Evolutionary conservation across 805 yeast species (phyloP).

Genomic region (Candida patagonica): DNA sequence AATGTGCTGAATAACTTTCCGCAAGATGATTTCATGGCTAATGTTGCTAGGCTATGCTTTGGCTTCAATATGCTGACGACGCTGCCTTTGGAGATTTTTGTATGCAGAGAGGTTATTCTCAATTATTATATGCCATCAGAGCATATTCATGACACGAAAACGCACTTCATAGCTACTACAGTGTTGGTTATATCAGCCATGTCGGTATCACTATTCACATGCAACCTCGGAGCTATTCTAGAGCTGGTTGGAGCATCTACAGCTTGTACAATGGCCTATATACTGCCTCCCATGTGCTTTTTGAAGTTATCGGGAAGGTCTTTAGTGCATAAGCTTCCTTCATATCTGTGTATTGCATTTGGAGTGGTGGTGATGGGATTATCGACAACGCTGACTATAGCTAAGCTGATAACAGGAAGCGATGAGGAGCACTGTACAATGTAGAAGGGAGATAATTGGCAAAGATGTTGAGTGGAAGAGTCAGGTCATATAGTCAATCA

Average conservation of each 20-base stretch:
- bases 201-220: constrained; percentile 68
- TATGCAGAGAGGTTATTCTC: constrained; percentile 75
- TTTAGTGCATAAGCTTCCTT: constrained; percentile 45
- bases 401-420: constrained; percentile 33
- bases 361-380: constrained; percentile 72
- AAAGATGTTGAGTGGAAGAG: no score
- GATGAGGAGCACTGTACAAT: constrained; percentile 47
- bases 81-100: constrained; percentile 83
- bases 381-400: constrained; percentile 68
- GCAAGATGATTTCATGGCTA: constrained; percentile 60
- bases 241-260: constrained; percentile 91
- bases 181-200: constrained; percentile 57
- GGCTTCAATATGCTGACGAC: constrained; percentile 90
- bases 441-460: no score
- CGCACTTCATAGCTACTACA: constrained; percentile 60
- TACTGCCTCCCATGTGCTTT: constrained; percentile 80
- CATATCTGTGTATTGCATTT: constrained; percentile 53
- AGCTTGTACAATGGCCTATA: constrained; percentile 87
- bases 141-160: constrained; percentile 18
- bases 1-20: constrained; percentile 84
- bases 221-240: constrained; percentile 80
- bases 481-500: no score
- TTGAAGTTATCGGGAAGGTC: constrained; percentile 48
- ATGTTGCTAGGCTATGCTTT: constrained; percentile 81
- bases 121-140: constrained; percentile 40